Percentiles rank a stretch among this genome's conserved stretches.
Evolutionary conservation across 805 yeast species (phyloP).

Genomic region (Ogataea wickerhamii): DNA sequence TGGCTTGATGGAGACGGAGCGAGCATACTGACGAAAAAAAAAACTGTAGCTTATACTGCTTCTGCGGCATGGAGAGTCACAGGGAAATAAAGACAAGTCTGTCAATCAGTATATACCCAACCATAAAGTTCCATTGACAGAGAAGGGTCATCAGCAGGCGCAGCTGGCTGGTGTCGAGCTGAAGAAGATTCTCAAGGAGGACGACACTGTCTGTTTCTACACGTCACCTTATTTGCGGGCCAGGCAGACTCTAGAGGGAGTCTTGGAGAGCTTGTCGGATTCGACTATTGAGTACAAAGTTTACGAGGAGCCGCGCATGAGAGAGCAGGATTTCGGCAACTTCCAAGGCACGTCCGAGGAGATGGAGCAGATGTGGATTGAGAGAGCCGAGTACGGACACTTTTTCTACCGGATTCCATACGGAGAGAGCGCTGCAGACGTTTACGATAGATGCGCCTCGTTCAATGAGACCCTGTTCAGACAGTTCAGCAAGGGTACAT

Average conservation of each 20-base stretch:
- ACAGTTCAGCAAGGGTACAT: conserved; percentile 64
- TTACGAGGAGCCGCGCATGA: conserved; percentile 84
- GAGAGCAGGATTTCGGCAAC: conserved; percentile 95
- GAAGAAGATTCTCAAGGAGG: conserved; percentile 34
- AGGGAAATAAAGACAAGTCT: conserved; percentile 81
- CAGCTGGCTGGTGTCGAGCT: conserved; percentile 51
- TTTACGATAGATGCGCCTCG: conserved; percentile 84
- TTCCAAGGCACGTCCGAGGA: conserved; percentile 74
- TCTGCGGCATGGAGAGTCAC: conserved; percentile 90
- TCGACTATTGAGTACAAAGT: conserved; percentile 48
- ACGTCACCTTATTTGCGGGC: conserved; percentile 87
- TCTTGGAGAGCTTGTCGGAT: conserved; percentile 50
- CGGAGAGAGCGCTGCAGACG: conserved; percentile 96
- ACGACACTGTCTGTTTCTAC: conserved; percentile 65
- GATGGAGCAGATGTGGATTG: conserved; percentile 80
- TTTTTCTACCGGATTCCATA: conserved; percentile 86
- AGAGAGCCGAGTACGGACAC: conserved; percentile 83
- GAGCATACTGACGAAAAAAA: background rate
- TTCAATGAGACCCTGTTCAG: conserved; percentile 85
- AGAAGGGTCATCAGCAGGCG: conserved; percentile 65
- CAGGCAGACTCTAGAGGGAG: conserved; percentile 74
- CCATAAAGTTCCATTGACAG: conserved; percentile 73
- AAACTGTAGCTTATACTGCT: conserved; percentile 52
- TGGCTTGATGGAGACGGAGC: too few species aligned
- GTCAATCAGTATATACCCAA: conserved; percentile 78